A percentile compares a stretch with the other conserved stretches of the same genome.
phyloP scores from a whole-genome alignment of 805 yeast species.

The Brettanomyces anomalus region DNA sequence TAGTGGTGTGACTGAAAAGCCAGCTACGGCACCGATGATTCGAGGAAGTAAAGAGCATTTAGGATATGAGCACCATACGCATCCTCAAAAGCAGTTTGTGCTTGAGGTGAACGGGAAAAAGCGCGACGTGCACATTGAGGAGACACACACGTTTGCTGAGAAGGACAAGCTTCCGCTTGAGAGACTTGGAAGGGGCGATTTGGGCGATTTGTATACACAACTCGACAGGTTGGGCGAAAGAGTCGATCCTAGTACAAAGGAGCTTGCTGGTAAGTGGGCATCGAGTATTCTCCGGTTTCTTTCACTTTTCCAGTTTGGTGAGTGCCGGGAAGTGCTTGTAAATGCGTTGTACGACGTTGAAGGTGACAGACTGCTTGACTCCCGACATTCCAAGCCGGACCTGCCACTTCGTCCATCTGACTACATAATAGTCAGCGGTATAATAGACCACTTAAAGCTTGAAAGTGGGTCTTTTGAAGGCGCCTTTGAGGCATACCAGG shows the following conservation, averaged over 20 bases:
- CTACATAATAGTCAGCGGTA: constrained; percentile 49
- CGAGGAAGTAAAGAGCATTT: constrained; percentile 6
- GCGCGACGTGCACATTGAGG: constrained; percentile 3
- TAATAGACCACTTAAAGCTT: constrained; percentile 43
- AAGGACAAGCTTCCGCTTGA: not conserved
- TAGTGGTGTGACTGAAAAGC: constrained; percentile 18
- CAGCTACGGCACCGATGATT: constrained; percentile 4
- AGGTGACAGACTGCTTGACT: constrained; percentile 6
- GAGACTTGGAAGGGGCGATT: not conserved
- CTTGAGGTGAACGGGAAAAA: not conserved
- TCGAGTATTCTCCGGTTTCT: constrained; percentile 30
- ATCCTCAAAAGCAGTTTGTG: constrained; percentile 4
- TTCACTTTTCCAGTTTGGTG: constrained; percentile 35
- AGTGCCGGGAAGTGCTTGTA: constrained; percentile 55
- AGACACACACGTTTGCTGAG: constrained; percentile 2
- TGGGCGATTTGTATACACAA: not conserved
- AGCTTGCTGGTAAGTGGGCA: constrained; percentile 1
- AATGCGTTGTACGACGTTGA: constrained; percentile 38
- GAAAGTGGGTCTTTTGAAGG: constrained; percentile 9
- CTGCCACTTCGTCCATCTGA: constrained; percentile 10
- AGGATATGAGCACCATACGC: constrained; percentile 4
- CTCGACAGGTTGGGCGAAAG: not conserved
- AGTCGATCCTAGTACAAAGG: not conserved
- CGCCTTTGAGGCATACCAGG: constrained; percentile 14
- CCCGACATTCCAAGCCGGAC: not conserved